phyloP scores from a whole-genome alignment of 306 rosid species.

The Rosa persica region DNA sequence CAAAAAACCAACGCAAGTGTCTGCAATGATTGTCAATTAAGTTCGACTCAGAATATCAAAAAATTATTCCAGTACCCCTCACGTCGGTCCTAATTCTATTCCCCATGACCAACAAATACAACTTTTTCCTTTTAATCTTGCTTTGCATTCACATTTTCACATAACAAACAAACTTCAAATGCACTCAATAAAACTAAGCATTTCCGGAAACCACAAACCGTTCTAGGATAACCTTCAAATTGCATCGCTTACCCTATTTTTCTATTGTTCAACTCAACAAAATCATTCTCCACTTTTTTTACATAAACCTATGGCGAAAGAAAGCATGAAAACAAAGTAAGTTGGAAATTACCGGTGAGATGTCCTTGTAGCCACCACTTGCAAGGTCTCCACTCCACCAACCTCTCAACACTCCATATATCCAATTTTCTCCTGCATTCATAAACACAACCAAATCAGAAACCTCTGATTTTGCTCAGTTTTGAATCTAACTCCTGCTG shows the following conservation, averaged over 20 bases:
- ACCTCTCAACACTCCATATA: constrained; percentile 79
- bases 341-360: constrained; percentile 42
- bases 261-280: background rate
- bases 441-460: background rate
- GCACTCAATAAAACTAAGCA: background rate
- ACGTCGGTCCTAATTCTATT: background rate
- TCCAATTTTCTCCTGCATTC: constrained; percentile 50
- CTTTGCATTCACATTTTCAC: constrained; percentile 2
- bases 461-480: background rate
- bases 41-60: constrained; percentile 55
- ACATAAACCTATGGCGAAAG: background rate
- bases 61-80: background rate
- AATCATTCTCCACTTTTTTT: background rate
- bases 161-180: background rate
- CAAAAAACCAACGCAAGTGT: constrained; percentile 60
- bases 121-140: background rate
- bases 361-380: constrained; percentile 81
- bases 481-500: too few species aligned
- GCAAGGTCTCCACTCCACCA: constrained; percentile 88
- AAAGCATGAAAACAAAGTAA: too few species aligned
- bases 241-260: too few species aligned
- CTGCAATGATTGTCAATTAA: constrained; percentile 85
- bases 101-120: constrained; percentile 2
- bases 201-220: too few species aligned
- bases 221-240: too few species aligned